Base-by-base conservation (phyloP, 225 moss, liverwort and hornwort genomes). In the Pseudoscleropodium purum region DNA sequence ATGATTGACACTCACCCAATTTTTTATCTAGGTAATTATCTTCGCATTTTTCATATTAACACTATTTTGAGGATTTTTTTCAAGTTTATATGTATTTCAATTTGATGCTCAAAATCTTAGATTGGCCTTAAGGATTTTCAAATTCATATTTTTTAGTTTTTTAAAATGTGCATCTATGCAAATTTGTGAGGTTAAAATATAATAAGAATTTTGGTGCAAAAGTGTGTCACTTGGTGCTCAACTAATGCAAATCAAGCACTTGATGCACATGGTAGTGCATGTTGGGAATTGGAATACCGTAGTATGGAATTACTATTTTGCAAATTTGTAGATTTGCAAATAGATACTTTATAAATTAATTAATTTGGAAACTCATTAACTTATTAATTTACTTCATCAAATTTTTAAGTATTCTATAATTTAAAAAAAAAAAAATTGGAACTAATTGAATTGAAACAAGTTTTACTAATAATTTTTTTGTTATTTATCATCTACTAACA, bases 281-380 rank as follows among this genome's bases (percentile, higher is more conserved):
- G 4, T 3, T 0, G 0, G 15, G 10, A 74, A 47, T 75, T 75
- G 9, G 6, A 29, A 26, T 5, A 41, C 1, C 0, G 0, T 17
- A 45, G 9, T 29, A 6, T 30, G 2, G 1, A 30, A 30, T 10
- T 47, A 11, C 0, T 0, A 4, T 45, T 29, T 29, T 27, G 1
- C 10, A 29, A 45, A 17, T 29, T 74, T 74, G 1, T 6, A 45
- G 29, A 17, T 29, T 74, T 74, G 1, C 6, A 15, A 10, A 6
- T 29, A 30, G 6, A 45, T 29, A 43, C 10, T 30, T 75, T 1
- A 18, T 47, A 30, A 74, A 30, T 2, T 47, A 30, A 75, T 47
- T 1, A 15, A 18, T 64, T 69, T n/a, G 24, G 4, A n/a, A 13
- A 19, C 5, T 36, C 18, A 18, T 18, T 10, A 34, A 37, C 13